Percentiles rank a stretch among this genome's conserved stretches.
Evolutionary conservation across 2,329 filamentous ascomycete genomes (phyloP).

Genomic region (Epichloe scottii): DNA sequence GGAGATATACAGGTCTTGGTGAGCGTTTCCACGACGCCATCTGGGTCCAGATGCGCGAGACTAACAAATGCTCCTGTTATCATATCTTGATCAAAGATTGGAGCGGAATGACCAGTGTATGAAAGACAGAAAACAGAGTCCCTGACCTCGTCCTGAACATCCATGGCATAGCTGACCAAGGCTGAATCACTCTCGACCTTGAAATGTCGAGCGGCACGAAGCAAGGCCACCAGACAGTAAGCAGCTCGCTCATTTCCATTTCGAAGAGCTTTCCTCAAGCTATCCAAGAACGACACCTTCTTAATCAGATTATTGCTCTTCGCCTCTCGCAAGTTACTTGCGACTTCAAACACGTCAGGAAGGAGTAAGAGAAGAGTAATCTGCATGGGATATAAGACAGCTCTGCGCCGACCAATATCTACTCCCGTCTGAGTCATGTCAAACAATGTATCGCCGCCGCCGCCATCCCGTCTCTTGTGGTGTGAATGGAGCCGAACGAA

Average conservation of each 20-base stretch:
- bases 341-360: conserved; percentile 58
- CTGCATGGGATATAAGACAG: conserved; percentile 49
- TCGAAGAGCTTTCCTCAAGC: conserved; percentile 47
- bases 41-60: conserved; percentile 48
- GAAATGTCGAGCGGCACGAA: conserved; percentile 53
- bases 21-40: conserved; percentile 43
- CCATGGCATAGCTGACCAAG: conserved; percentile 53
- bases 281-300: conserved; percentile 53
- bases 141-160: conserved; percentile 56
- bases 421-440: conserved; percentile 53
- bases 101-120: conserved; percentile 31
- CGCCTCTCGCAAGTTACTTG: conserved; percentile 52
- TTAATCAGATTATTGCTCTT: conserved; percentile 51
- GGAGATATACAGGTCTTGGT: conserved; percentile 43
- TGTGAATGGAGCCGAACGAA: conserved; percentile 51
- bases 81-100: conserved; percentile 47
- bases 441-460: conserved; percentile 54
- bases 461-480: conserved; percentile 50
- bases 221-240: conserved; percentile 50
- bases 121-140: conserved; percentile 51
- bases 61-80: conserved; percentile 57
- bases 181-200: conserved; percentile 49
- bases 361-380: conserved; percentile 49
- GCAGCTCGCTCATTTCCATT: conserved; percentile 55
- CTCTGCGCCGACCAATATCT: conserved; percentile 43